phyloP scores from a whole-genome alignment of 2,329 filamentous ascomycete genomes.

The Xylaria sp. region DNA sequence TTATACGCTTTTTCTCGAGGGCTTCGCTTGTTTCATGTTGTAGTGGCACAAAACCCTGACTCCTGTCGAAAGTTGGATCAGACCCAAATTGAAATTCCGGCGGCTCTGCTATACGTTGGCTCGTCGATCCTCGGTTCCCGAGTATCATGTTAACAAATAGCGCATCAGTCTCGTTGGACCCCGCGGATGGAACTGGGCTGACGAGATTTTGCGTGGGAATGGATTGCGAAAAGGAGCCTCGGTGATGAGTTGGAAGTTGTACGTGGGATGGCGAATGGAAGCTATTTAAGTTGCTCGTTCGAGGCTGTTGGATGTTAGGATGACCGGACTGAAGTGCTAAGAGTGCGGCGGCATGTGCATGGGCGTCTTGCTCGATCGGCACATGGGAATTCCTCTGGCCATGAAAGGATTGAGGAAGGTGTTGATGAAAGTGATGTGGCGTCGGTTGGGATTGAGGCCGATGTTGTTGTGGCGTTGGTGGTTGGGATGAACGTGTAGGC shows the following conservation, averaged over 20 bases:
- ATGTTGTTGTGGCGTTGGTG: conserved; percentile 45
- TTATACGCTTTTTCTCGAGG: conserved; percentile 64
- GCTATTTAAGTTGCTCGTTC: conserved; percentile 34
- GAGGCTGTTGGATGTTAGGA: conserved; percentile 38
- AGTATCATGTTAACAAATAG: conserved; percentile 58
- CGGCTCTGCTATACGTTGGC: conserved; percentile 50
- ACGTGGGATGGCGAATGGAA: conserved; percentile 38
- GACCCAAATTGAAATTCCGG: conserved; percentile 72
- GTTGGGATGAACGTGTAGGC: conserved; percentile 32
- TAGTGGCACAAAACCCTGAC: conserved; percentile 68
- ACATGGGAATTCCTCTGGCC: conserved; percentile 37
- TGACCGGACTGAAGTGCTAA: conserved; percentile 47
- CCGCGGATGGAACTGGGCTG: conserved; percentile 42
- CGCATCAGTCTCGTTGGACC: conserved; percentile 39
- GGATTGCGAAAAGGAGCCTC: conserved; percentile 34
- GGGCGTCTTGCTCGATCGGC: conserved; percentile 43
- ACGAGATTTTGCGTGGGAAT: conserved; percentile 37
- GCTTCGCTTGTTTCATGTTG: conserved; percentile 67
- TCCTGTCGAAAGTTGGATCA: conserved; percentile 69
- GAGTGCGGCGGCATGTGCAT: conserved; percentile 47
- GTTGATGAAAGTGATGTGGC: conserved; percentile 27
- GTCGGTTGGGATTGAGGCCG: conserved; percentile 37
- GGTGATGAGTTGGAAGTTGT: conserved; percentile 26
- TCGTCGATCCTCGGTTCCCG: conserved; percentile 41
- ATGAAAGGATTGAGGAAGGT: conserved; percentile 32